Conservation (phyloP, 768 basidiomycete species). For the Paxillus ammoniavirescens region DNA sequence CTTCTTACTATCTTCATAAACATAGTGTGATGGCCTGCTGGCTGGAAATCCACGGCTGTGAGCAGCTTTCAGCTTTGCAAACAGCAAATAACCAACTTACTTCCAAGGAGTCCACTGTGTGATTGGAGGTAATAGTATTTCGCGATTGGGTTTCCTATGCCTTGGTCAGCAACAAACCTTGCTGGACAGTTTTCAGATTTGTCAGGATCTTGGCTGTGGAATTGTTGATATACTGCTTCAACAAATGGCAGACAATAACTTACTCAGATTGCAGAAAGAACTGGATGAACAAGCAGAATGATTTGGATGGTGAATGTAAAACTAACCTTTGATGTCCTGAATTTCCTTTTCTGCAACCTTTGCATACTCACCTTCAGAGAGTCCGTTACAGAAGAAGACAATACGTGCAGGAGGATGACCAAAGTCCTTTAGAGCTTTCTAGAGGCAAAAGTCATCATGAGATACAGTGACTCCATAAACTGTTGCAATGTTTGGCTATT, state of each 20-base stretch:
- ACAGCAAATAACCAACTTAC: constrained; percentile 30
- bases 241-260: neutral
- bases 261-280: constrained; percentile 41
- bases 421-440: constrained; percentile 4
- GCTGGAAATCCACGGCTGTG: constrained; percentile 32
- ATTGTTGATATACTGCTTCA: neutral
- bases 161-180: constrained; percentile 48
- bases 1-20: constrained; percentile 10
- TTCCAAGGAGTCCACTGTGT: constrained; percentile 54
- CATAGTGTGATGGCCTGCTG: constrained; percentile 57
- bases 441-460: neutral
- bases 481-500: too few relatives aligned
- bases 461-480: too few relatives aligned
- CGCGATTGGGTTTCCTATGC: constrained; percentile 44
- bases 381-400: constrained; percentile 50
- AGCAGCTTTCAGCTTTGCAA: neutral
- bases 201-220: constrained; percentile 28
- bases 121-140: constrained; percentile 57
- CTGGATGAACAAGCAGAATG: constrained; percentile 25
- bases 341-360: constrained; percentile 44
- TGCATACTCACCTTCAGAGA: constrained; percentile 52
- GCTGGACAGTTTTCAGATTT: constrained; percentile 50
- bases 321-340: constrained; percentile 41
- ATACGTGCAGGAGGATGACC: constrained; percentile 25
- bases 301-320: neutral